These are phyloP conservation scores for Populus euphratica DNA, from an alignment of 345 rosid genomes.

Conservation along the genomic window DNA sequence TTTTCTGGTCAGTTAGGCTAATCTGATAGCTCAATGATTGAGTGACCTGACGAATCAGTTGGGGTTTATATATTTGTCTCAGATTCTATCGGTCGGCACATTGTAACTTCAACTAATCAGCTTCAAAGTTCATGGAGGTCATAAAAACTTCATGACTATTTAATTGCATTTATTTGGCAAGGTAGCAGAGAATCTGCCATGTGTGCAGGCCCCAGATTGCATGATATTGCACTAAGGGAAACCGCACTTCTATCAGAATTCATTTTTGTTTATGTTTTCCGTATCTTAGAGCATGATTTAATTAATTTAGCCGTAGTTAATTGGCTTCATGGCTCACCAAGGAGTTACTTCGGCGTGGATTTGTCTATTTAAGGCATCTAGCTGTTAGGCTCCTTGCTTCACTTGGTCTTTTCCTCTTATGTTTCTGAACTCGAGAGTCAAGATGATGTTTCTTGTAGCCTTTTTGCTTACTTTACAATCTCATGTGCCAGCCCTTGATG, in stretches of 20 bases:
- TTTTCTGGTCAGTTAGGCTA: neutral
- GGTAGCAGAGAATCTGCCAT: neutral
- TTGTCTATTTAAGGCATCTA: constrained; percentile 25
- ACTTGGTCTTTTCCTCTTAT: neutral
- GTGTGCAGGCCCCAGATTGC: neutral
- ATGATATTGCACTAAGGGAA: neutral
- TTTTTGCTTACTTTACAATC: constrained; percentile 21
- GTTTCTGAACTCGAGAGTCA: neutral
- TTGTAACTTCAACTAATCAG: constrained; percentile 14
- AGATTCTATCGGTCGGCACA: neutral
- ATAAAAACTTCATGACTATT: neutral
- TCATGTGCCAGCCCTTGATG: constrained; percentile 23
- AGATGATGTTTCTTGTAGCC: constrained; percentile 23
- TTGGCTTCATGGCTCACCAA: neutral
- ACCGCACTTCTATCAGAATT: neutral
- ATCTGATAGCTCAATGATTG: neutral
- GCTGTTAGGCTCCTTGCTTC: constrained; percentile 13
- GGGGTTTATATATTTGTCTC: neutral
- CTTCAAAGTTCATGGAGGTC: constrained; percentile 20
- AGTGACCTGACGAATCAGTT: neutral
- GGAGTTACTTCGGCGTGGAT: neutral
- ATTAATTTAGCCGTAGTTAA: neutral
- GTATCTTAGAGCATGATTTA: neutral
- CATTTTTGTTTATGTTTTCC: neutral
- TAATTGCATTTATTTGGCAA: no score